A percentile compares a stretch with the other conserved stretches of the same genome.
phyloP scores from a whole-genome alignment of 164 flowering plant genomes.

The Macadamia tetraphylla region DNA sequence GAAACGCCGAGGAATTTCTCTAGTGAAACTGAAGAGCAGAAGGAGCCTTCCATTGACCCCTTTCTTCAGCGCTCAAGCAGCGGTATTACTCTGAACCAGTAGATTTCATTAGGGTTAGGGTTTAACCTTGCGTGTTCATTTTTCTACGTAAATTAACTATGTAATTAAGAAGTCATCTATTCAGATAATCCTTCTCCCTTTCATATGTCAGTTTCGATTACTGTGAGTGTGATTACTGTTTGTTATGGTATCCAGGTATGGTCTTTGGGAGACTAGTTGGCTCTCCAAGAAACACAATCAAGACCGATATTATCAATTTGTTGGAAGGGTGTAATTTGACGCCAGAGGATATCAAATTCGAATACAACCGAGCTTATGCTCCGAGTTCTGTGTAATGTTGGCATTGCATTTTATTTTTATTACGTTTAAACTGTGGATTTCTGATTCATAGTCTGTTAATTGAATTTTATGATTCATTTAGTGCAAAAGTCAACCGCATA shows the following conservation, averaged over 20 bases:
- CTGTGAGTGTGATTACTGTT: background rate
- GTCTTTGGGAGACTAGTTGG: constrained; percentile 37
- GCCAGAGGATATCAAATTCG: constrained; percentile 46
- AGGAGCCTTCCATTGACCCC: background rate
- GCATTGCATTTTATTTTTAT: background rate
- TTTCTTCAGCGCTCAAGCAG: background rate
- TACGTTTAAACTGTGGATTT: background rate
- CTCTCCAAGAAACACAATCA: constrained; percentile 14
- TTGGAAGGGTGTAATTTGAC: constrained; percentile 54
- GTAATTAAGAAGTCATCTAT: background rate
- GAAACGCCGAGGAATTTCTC: background rate
- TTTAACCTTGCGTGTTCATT: background rate
- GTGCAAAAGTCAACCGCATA: too few species aligned
- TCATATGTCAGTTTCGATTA: background rate
- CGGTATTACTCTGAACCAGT: background rate
- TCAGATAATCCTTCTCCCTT: background rate
- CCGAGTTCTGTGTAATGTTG: constrained; percentile 38
- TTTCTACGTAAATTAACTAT: background rate
- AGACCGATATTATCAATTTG: constrained; percentile 42
- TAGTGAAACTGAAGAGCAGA: background rate
- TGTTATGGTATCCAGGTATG: constrained; percentile 25
- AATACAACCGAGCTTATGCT: constrained; percentile 28
- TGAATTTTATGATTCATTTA: background rate
- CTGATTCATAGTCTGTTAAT: background rate
- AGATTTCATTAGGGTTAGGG: background rate